Evolutionary conservation across 306 rosid genomes (phyloP).

Genomic region (Datisca glomerata): DNA sequence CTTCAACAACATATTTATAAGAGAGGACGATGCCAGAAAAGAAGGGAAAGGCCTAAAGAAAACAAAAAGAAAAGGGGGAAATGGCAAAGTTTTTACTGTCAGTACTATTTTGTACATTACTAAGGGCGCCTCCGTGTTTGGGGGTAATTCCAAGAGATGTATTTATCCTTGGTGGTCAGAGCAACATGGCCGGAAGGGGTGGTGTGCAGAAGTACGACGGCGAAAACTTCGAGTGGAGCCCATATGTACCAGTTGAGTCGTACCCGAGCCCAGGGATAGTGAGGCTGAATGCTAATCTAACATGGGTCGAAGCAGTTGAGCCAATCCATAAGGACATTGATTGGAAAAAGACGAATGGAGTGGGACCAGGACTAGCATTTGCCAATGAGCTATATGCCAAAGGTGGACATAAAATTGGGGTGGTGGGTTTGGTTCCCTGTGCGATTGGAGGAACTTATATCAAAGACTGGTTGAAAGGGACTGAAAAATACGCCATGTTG

Average conservation of each 20-base stretch:
- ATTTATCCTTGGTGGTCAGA: constrained; percentile 1
- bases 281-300: not conserved
- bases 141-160: too few species aligned
- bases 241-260: not conserved
- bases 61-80: too few species aligned
- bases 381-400: not conserved
- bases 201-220: not conserved
- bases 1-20: too few species aligned
- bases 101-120: too few species aligned
- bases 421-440: not conserved
- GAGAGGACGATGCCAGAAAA: too few species aligned
- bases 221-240: not conserved
- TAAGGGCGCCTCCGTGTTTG: too few species aligned
- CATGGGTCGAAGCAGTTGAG: not conserved
- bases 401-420: not conserved
- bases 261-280: not conserved
- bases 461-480: constrained; percentile 6
- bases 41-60: too few species aligned
- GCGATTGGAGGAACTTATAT: constrained; percentile 6
- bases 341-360: not conserved
- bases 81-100: too few species aligned
- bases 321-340: constrained; percentile 4
- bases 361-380: constrained; percentile 5
- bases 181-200: constrained; percentile 5
- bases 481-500: not conserved